Evolutionary conservation across 208 protist genomes (phyloP).

Genomic region (Crithidia sp.): DNA sequence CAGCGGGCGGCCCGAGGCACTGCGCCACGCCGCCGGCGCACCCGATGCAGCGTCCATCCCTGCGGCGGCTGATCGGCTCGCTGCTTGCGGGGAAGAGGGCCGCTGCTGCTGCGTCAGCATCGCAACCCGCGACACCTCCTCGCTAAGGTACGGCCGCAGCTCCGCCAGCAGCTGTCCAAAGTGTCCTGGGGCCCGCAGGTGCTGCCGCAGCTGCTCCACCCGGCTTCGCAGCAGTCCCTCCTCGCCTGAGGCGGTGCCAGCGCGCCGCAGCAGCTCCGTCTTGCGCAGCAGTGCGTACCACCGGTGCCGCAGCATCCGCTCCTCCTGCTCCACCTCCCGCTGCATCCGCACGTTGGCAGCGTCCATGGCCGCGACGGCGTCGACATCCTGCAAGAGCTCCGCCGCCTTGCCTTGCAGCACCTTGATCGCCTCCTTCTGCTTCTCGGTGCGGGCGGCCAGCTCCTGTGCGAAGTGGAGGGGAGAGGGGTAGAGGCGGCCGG

Average conservation of each 20-base stretch:
- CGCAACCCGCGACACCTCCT: constrained; percentile 48
- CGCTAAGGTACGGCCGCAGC: constrained; percentile 55
- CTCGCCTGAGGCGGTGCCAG: constrained; percentile 40
- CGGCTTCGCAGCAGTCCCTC: constrained; percentile 49
- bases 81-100: constrained; percentile 4
- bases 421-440: constrained; percentile 56
- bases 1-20: constrained; percentile 19
- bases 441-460: constrained; percentile 54
- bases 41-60: neutral
- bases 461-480: constrained; percentile 79
- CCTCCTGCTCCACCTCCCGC: constrained; percentile 50
- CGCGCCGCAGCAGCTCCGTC: constrained; percentile 60
- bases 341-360: constrained; percentile 44
- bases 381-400: constrained; percentile 40
- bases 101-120: constrained; percentile 21
- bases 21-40: constrained; percentile 1
- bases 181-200: constrained; percentile 53
- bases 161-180: constrained; percentile 49
- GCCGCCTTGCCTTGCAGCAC: constrained; percentile 44
- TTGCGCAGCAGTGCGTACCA: constrained; percentile 58
- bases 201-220: constrained; percentile 42
- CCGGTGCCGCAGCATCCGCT: constrained; percentile 68
- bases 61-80: neutral
- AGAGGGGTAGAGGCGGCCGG: constrained; percentile 55
- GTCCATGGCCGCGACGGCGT: constrained; percentile 44